Evolutionary conservation across 2,329 filamentous ascomycete genomes (phyloP), one percentile per base, ranked within the genome.

Genomic region (Fusarium sp.): DNA sequence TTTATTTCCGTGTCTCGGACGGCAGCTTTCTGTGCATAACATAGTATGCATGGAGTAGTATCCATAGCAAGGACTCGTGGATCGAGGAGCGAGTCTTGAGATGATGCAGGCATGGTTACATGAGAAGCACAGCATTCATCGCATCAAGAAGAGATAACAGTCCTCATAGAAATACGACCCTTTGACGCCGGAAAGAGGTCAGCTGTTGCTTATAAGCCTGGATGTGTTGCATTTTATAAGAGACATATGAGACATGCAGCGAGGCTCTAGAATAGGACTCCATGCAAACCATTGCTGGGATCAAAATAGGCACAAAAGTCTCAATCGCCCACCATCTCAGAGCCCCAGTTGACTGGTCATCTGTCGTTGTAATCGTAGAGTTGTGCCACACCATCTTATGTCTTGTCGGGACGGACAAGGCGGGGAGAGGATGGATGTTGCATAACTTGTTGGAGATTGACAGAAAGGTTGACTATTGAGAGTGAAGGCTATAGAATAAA

Each of bases 1-100:
- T 72, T 69, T 72, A 73, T 67, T 59, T 70, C 72, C 62, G 64
- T 73, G 74, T 76, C 74, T 75, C 69, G 68, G 66, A 66, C 55
- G 50, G 60, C 58, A 61, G 47, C 64, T 66, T 43, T 18, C 50
- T 27, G 14, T 43, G 32, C 24, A 53, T 53, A 20, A 59, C 47
- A 64, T 62, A 63, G 34, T n/a, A 38, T 38, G 34, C 34, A 38
- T 38, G 34, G 10, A 12, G 34, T 38, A n/a, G 34, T 38, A 38
- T 38, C 18, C 63, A 72, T 52, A 44, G 55, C 47, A 71, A 65
- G 59, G 59, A 60, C 68, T 71, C 68, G 68, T 71, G 68, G 59
- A 71, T 71, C 59, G 59, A 71, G 44, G 63, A 71, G 47, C 47
- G 34, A 54, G 40, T 51, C 59, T 59, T 53, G 50, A 70, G 72